Evolutionary conservation across 768 basidiomycete species (phyloP).

Genomic region (Cystobasidium onofrii): DNA sequence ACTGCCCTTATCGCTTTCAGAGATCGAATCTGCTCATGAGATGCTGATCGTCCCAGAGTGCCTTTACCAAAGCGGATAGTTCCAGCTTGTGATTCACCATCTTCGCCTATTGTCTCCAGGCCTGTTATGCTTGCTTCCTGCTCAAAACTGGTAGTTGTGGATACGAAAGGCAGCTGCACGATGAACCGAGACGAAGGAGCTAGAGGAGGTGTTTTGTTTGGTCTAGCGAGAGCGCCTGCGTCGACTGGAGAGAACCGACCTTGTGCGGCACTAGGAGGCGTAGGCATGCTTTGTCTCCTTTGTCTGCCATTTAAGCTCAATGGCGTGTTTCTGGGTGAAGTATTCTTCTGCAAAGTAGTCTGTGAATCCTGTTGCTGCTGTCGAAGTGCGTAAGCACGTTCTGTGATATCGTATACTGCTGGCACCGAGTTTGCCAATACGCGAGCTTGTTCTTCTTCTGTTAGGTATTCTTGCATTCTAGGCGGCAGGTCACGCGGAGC

Average conservation of each 20-base stretch:
- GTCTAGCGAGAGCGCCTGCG: not conserved
- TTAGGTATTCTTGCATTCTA: not conserved
- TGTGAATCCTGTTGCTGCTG: not conserved
- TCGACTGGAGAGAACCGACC: not conserved
- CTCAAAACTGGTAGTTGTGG: not conserved
- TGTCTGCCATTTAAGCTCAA: not conserved
- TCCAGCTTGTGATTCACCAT: constrained; percentile 42
- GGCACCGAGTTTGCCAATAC: constrained; percentile 14
- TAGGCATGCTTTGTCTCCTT: constrained; percentile 17
- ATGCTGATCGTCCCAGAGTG: constrained; percentile 1
- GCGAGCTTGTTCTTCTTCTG: constrained; percentile 23
- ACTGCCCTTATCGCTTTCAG: constrained; percentile 1
- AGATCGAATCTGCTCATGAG: not conserved
- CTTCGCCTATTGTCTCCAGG: constrained; percentile 42
- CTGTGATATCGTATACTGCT: constrained; percentile 6
- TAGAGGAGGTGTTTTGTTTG: constrained; percentile 30
- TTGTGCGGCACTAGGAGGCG: not conserved
- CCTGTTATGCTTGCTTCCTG: not conserved
- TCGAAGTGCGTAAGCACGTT: not conserved
- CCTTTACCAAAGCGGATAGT: constrained; percentile 27
- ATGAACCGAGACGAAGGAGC: constrained; percentile 18
- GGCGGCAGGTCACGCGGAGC: not conserved
- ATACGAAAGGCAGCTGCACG: not conserved
- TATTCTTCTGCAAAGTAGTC: not conserved
- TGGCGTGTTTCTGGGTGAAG: not conserved